These are phyloP conservation scores for Echites panduratus DNA, from an alignment of 257 asterid genomes.

Conservation along the genomic window DNA sequence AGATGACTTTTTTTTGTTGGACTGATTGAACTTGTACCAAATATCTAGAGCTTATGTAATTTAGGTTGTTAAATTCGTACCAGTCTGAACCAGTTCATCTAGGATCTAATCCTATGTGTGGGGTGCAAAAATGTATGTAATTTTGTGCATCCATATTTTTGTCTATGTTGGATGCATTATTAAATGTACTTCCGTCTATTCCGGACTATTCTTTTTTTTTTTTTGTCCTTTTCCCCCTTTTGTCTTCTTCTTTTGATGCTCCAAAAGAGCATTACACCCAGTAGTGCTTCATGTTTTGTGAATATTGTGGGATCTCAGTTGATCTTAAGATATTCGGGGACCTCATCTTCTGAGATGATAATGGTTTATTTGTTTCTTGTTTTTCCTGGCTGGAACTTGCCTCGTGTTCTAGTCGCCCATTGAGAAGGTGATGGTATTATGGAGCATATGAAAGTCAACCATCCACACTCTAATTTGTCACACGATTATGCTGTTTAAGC, in stretches of 20 bases:
- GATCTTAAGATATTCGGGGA: background rate
- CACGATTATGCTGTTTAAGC: constrained; percentile 22
- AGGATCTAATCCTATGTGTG: background rate
- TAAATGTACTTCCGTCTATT: background rate
- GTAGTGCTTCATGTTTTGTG: background rate
- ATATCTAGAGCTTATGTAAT: background rate
- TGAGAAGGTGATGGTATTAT: constrained; percentile 89
- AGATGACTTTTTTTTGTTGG: background rate
- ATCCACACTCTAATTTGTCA: background rate
- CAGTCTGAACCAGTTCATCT: background rate
- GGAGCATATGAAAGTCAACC: constrained; percentile 80
- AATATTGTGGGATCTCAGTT: background rate
- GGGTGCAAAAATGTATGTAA: background rate
- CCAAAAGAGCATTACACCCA: background rate
- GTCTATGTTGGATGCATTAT: background rate
- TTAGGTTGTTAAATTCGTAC: background rate
- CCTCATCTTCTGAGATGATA: background rate
- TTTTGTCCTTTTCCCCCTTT: no score
- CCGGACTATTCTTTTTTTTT: background rate
- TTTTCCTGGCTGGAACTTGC: constrained; percentile 59
- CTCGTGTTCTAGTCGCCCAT: constrained; percentile 73
- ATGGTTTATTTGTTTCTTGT: constrained; percentile 1
- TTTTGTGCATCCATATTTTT: background rate
- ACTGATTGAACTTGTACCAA: background rate
- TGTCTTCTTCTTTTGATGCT: background rate